These are phyloP conservation scores for Lentinula detonsa DNA, from an alignment of 768 basidiomycete species.

Conservation along the genomic window DNA sequence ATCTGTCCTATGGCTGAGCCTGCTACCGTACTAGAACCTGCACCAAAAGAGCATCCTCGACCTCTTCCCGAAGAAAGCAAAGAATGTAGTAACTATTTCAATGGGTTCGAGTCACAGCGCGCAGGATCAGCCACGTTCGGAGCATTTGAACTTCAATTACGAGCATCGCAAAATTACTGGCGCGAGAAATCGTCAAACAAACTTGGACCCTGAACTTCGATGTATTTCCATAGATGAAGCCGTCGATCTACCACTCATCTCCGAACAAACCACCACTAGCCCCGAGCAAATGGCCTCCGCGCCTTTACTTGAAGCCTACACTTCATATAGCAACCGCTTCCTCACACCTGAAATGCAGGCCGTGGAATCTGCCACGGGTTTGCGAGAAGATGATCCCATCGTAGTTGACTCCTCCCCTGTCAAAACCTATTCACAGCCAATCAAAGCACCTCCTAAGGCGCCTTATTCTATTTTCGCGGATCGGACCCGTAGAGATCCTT, in stretches of 20 bases:
- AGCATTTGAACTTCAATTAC: neutral
- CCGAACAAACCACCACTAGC: neutral
- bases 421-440: constrained; percentile 14
- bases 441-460: constrained; percentile 17
- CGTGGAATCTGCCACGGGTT: constrained; percentile 13
- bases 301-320: neutral
- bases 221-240: neutral
- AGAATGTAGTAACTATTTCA: neutral
- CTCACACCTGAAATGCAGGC: neutral
- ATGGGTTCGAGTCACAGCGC: neutral
- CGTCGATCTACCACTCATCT: neutral
- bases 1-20: neutral
- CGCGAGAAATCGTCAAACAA: neutral
- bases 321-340: neutral
- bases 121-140: neutral
- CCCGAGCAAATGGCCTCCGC: neutral
- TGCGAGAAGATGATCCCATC: constrained; percentile 35
- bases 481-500: constrained; percentile 12
- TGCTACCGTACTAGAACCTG: neutral
- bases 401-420: constrained; percentile 34
- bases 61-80: constrained; percentile 10
- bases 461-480: constrained; percentile 42
- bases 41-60: constrained; percentile 21
- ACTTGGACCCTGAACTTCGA: neutral
- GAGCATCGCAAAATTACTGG: neutral